These are phyloP conservation scores for Metarhizium robertsii DNA, from an alignment of 2,329 filamentous ascomycete species.

Conservation along the genomic window DNA sequence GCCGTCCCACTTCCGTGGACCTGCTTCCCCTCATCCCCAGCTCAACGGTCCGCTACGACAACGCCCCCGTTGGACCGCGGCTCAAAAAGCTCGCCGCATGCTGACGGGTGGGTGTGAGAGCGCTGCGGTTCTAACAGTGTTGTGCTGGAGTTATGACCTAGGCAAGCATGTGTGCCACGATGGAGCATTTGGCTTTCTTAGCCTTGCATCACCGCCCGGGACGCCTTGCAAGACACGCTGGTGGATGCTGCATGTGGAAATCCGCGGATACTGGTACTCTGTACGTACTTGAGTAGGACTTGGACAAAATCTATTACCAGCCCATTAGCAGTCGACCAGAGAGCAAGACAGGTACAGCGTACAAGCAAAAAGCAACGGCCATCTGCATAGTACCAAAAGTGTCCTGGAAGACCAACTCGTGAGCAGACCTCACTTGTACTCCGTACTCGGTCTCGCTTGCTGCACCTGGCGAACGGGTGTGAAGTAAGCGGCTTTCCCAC, in stretches of 20 bases:
- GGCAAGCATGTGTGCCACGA: neutral
- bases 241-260: neutral
- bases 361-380: neutral
- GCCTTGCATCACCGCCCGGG: neutral
- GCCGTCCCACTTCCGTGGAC: constrained; percentile 2
- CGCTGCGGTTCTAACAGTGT: neutral
- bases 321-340: no score
- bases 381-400: neutral
- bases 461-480: neutral
- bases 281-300: no score
- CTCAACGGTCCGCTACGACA: neutral
- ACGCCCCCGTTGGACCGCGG: neutral
- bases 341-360: neutral
- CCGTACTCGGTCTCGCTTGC: neutral
- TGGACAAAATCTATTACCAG: no score
- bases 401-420: no score
- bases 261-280: no score
- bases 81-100: neutral
- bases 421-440: no score
- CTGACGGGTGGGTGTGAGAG: neutral
- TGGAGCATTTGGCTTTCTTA: neutral
- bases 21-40: neutral
- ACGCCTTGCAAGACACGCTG: neutral
- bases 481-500: constrained; percentile 1
- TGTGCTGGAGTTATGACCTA: neutral